Evolutionary conservation across 495 filamentous ascomycete genomes (phyloP).

Genomic region (Daldinia vernicosa): DNA sequence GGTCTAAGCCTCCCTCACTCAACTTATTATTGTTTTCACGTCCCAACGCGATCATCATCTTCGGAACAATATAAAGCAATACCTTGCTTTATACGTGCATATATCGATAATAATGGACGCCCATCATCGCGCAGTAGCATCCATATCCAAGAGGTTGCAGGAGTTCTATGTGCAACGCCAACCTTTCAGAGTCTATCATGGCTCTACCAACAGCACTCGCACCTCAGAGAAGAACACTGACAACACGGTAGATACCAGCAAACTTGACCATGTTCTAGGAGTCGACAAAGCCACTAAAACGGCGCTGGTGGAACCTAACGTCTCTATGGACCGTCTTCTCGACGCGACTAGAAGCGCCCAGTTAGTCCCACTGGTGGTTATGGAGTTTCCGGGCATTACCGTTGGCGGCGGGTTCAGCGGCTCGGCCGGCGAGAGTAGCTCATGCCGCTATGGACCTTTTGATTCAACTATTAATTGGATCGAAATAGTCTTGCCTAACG

Average conservation of each 20-base stretch:
- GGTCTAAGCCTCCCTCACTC: background rate
- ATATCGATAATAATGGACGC: slow-evolving; percentile 45
- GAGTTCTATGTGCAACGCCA: slow-evolving; percentile 62
- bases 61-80: background rate
- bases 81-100: background rate
- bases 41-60: background rate
- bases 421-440: slow-evolving; percentile 67
- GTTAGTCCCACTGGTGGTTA: slow-evolving; percentile 66
- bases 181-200: slow-evolving; percentile 76
- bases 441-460: slow-evolving; percentile 68
- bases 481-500: slow-evolving; percentile 67
- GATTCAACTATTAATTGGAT: slow-evolving; percentile 63
- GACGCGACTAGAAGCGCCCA: slow-evolving; percentile 59
- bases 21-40: background rate
- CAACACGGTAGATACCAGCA: slow-evolving; percentile 64
- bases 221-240: slow-evolving; percentile 48
- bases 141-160: slow-evolving; percentile 56
- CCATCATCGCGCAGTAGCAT: slow-evolving; percentile 54
- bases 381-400: slow-evolving; percentile 74
- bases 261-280: slow-evolving; percentile 62
- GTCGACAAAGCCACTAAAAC: slow-evolving; percentile 57
- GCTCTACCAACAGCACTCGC: slow-evolving; percentile 78
- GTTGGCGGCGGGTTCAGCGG: slow-evolving; percentile 71
- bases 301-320: slow-evolving; percentile 70
- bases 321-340: slow-evolving; percentile 69